phyloP scores from a whole-genome alignment of 2,329 filamentous ascomycete species.

The Microdochium trichocladiopsis region DNA sequence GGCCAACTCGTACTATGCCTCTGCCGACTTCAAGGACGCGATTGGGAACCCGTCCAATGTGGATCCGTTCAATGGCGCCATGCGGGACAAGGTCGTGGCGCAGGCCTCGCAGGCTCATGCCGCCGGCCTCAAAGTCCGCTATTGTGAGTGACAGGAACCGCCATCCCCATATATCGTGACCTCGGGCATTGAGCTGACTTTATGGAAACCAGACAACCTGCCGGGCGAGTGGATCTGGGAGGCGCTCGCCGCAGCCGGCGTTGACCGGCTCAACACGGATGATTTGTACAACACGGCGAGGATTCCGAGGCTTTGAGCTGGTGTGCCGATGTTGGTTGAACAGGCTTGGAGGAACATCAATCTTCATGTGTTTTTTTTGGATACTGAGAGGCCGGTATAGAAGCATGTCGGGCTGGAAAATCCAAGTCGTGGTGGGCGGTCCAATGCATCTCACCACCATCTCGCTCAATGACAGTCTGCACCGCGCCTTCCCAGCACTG shows the following conservation, averaged over 20 bases:
- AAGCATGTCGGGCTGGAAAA: no score
- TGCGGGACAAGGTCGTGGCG: slow-evolving; percentile 8
- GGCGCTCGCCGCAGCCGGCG: slow-evolving; percentile 11
- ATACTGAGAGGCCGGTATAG: no score
- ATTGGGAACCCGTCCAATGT: slow-evolving; percentile 11
- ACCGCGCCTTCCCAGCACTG: no score
- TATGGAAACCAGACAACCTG: slow-evolving; percentile 10
- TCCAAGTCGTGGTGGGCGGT: no score
- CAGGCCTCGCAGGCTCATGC: slow-evolving; percentile 15
- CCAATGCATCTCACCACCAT: no score
- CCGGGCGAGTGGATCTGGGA: slow-evolving; percentile 20
- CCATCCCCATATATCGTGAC: neutral
- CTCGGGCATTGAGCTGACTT: slow-evolving; percentile 5
- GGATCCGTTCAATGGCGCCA: slow-evolving; percentile 6
- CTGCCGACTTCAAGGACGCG: slow-evolving; percentile 15
- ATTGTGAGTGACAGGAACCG: slow-evolving; percentile 13
- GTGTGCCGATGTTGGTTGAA: neutral
- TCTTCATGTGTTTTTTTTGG: neutral
- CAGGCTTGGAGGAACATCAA: neutral
- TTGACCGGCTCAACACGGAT: slow-evolving; percentile 18
- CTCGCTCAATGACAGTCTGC: no score
- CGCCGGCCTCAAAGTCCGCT: slow-evolving; percentile 16
- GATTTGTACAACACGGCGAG: slow-evolving; percentile 14
- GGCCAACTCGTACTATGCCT: slow-evolving; percentile 19
- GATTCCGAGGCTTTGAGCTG: slow-evolving; percentile 6